A percentile compares a stretch with the other conserved stretches of the same genome.
Conservation (phyloP, 176 grass and related monocot species). For the Eragrostis curvula region DNA sequence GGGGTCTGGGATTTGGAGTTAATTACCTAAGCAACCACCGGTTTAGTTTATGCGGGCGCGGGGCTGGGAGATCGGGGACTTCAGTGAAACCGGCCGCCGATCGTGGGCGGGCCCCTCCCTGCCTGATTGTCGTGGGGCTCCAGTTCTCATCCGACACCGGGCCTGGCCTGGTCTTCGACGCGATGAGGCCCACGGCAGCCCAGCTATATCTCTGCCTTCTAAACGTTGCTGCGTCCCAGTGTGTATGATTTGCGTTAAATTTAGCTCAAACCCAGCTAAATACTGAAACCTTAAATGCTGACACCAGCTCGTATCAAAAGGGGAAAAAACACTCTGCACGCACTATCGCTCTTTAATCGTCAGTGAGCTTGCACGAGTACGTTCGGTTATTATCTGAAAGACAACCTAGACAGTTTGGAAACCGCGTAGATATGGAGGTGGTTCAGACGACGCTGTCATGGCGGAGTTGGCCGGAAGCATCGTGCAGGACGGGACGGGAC, state of each 20-base stretch:
- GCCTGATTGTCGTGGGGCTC: slow-evolving; percentile 1
- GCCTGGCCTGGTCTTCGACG: background rate
- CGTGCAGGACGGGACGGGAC: slow-evolving; percentile 3
- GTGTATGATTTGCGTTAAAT: background rate
- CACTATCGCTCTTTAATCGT: background rate
- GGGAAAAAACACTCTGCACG: background rate
- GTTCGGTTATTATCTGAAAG: background rate
- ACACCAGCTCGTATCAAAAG: too few species aligned
- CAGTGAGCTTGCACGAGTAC: background rate
- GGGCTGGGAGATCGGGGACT: background rate
- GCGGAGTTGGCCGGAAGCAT: slow-evolving; percentile 30
- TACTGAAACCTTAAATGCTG: background rate
- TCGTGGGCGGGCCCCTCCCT: slow-evolving; percentile 35
- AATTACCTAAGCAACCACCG: slow-evolving; percentile 73
- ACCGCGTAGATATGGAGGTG: background rate
- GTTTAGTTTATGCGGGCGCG: background rate
- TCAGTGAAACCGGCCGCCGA: background rate
- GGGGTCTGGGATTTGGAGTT: slow-evolving; percentile 33
- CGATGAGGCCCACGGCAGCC: background rate
- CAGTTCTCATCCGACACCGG: background rate
- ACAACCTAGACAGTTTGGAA: background rate
- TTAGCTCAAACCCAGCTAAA: background rate
- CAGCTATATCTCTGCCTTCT: too few species aligned
- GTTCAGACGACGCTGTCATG: slow-evolving; percentile 28
- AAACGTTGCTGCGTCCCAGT: background rate